phyloP scores from a whole-genome alignment of 1,284 basidiomycete genomes.

The Taiwanofungus camphoratus region DNA sequence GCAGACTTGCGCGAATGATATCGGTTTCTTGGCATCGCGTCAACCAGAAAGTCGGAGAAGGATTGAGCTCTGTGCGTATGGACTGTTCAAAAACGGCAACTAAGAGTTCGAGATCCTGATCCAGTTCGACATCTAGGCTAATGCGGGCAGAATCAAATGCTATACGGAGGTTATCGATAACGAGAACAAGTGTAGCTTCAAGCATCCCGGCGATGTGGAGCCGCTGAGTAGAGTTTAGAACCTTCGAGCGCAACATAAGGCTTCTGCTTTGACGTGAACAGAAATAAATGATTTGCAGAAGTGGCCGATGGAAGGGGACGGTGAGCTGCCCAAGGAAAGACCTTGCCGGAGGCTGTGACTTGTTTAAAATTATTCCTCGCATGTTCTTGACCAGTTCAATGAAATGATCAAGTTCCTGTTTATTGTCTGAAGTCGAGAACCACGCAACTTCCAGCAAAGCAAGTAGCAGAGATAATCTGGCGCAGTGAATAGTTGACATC shows the following conservation, averaged over 20 bases:
- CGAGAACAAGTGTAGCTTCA: constrained; percentile 58
- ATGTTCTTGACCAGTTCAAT: constrained; percentile 56
- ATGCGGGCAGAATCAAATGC: constrained; percentile 61
- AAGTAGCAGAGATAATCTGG: constrained; percentile 70
- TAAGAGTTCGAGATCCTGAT: constrained; percentile 76
- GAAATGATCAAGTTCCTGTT: constrained; percentile 54
- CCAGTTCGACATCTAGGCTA: constrained; percentile 55
- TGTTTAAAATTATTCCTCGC: constrained; percentile 65
- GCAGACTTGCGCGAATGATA: constrained; percentile 71
- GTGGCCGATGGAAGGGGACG: constrained; percentile 72
- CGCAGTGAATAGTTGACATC: constrained; percentile 78
- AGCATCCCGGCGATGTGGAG: constrained; percentile 51
- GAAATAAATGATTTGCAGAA: constrained; percentile 79
- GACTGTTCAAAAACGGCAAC: constrained; percentile 81
- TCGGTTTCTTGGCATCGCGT: constrained; percentile 78
- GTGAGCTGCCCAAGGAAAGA: constrained; percentile 68
- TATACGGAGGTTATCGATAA: constrained; percentile 66
- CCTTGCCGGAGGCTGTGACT: constrained; percentile 67
- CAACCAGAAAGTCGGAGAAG: constrained; percentile 70
- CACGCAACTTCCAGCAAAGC: constrained; percentile 74
- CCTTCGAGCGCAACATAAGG: constrained; percentile 42
- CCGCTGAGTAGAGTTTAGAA: constrained; percentile 55
- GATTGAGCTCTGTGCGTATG: constrained; percentile 59
- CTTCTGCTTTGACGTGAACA: constrained; percentile 60
- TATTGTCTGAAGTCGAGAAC: constrained; percentile 61